A percentile compares a stretch with the other conserved stretches of the same genome.
phyloP scores from a whole-genome alignment of 257 asterid species.

The Leptodermis oblonga region DNA sequence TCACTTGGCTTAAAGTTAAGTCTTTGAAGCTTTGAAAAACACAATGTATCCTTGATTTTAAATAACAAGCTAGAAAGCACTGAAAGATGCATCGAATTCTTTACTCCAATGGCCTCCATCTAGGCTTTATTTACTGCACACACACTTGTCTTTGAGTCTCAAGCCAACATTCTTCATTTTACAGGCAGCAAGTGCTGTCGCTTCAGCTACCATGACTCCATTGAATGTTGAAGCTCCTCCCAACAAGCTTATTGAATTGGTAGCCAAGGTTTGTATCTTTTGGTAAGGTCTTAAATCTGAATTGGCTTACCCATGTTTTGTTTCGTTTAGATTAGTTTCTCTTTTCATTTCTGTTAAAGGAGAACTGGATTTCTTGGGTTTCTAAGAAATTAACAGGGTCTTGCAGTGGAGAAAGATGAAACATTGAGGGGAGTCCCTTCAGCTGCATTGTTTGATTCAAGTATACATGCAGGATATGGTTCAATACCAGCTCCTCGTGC shows the following conservation, averaged over 20 bases:
- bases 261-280: constrained; percentile 62
- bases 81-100: not conserved
- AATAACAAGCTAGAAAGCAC: not conserved
- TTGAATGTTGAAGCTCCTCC: constrained; percentile 69
- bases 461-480: constrained; percentile 60
- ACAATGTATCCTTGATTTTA: not conserved
- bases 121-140: not conserved
- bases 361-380: constrained; percentile 17
- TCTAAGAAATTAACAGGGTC: constrained; percentile 69
- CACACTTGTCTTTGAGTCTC: not conserved
- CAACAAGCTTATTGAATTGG: constrained; percentile 74
- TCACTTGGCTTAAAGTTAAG: not conserved
- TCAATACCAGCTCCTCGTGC: constrained; percentile 55
- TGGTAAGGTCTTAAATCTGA: constrained; percentile 9
- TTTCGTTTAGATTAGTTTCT: not conserved
- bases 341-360: not conserved
- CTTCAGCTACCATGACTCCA: constrained; percentile 85
- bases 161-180: not conserved
- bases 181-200: constrained; percentile 83
- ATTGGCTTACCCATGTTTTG: not conserved
- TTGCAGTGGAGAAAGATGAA: constrained; percentile 84
- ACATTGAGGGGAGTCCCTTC: constrained; percentile 51
- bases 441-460: constrained; percentile 42
- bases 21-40: not conserved
- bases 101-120: constrained; percentile 4